These are phyloP conservation scores for Cryphonectria naterciae DNA, from an alignment of 2,329 filamentous ascomycete genomes.

Conservation along the genomic window DNA sequence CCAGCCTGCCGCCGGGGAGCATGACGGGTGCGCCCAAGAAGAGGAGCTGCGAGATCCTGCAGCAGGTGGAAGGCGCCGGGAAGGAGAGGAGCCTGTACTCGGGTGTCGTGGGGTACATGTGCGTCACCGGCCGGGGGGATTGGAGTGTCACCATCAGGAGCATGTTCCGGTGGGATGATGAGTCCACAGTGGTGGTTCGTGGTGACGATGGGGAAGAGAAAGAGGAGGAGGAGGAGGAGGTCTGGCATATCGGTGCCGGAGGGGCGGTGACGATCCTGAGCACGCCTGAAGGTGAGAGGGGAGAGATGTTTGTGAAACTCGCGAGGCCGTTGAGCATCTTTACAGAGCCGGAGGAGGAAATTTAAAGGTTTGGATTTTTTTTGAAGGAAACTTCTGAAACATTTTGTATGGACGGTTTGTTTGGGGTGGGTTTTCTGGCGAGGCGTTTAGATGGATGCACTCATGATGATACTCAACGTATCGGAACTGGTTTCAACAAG, in stretches of 20 bases:
- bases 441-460: slow-evolving; percentile 12
- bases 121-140: slow-evolving; percentile 81
- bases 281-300: slow-evolving; percentile 77
- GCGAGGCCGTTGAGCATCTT: slow-evolving; percentile 60
- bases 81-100: slow-evolving; percentile 78
- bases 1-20: slow-evolving; percentile 82
- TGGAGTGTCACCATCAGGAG: slow-evolving; percentile 92
- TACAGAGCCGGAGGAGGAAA: slow-evolving; percentile 30
- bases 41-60: slow-evolving; percentile 82
- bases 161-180: slow-evolving; percentile 73
- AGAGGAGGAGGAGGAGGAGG: slow-evolving; percentile 46
- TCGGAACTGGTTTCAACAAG: slow-evolving; percentile 29
- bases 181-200: slow-evolving; percentile 49
- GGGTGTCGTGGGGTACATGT: slow-evolving; percentile 87
- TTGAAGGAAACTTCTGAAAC: background rate
- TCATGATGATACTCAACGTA: slow-evolving; percentile 37
- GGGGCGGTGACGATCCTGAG: slow-evolving; percentile 89
- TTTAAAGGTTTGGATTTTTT: background rate
- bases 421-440: background rate
- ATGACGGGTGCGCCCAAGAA: slow-evolving; percentile 98
- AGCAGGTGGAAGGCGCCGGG: slow-evolving; percentile 62
- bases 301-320: slow-evolving; percentile 86
- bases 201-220: slow-evolving; percentile 38
- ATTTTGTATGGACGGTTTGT: background rate
- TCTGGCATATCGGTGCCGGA: slow-evolving; percentile 86